These are phyloP conservation scores for Umbelopsis isabellina DNA, from an alignment of 192 early-diverging fungal species.

Conservation along the genomic window DNA sequence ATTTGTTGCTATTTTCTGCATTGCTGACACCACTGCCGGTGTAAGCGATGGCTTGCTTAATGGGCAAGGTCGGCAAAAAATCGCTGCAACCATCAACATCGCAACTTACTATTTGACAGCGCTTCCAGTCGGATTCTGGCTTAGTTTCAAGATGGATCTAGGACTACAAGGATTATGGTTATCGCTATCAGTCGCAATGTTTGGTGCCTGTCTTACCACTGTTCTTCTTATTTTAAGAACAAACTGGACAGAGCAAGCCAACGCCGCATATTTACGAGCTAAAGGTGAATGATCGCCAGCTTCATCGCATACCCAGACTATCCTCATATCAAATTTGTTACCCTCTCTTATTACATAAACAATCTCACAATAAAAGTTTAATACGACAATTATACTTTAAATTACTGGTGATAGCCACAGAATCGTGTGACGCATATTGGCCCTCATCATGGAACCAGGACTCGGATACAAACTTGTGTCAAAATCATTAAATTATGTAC, in stretches of 20 bases:
- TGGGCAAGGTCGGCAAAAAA: constrained; percentile 76
- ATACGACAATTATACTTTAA: too few species aligned
- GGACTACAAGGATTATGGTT: constrained; percentile 69
- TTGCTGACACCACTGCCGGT: constrained; percentile 63
- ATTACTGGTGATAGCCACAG: too few species aligned
- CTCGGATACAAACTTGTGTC: too few species aligned
- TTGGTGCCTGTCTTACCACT: constrained; percentile 38
- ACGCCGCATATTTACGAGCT: background rate
- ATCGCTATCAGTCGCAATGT: constrained; percentile 43
- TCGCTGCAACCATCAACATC: constrained; percentile 61
- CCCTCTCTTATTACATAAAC: background rate
- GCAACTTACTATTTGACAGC: constrained; percentile 67
- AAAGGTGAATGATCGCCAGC: constrained; percentile 3
- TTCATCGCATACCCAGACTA: background rate
- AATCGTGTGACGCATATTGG: too few species aligned
- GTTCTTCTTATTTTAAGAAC: constrained; percentile 17
- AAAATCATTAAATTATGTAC: too few species aligned
- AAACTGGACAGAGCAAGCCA: constrained; percentile 30
- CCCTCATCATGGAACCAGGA: too few species aligned
- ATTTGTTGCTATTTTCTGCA: constrained; percentile 75
- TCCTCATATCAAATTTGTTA: background rate
- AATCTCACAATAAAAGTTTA: too few species aligned
- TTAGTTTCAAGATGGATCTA: constrained; percentile 57
- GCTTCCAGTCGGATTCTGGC: constrained; percentile 61
- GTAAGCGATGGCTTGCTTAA: constrained; percentile 73